Conservation (phyloP, 208 protist genomes). For the Porcisia hertigi region DNA sequence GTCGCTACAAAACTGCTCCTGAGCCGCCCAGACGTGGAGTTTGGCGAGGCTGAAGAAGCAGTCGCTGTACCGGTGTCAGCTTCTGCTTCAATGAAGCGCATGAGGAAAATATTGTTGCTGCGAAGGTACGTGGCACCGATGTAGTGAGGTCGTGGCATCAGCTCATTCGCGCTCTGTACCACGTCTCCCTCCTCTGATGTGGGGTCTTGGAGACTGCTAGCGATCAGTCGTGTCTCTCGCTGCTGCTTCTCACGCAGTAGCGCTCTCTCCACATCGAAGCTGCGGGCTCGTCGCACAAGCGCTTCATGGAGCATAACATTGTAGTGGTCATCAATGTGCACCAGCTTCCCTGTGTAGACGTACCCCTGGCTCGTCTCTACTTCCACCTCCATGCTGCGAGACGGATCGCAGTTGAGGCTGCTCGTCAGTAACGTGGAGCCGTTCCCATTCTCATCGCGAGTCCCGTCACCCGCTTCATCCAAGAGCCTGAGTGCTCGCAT, state of each 20-base stretch:
- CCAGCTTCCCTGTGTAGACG: conserved; percentile 69
- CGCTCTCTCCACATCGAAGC: conserved; percentile 64
- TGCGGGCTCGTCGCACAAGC: conserved; percentile 53
- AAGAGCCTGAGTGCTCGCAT: conserved; percentile 21
- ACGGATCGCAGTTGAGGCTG: conserved; percentile 1
- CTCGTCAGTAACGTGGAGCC: conserved; percentile 5
- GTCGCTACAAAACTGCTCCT: conserved; percentile 34
- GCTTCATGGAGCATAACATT: conserved; percentile 73
- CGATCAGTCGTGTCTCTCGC: conserved; percentile 19
- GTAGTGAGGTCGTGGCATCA: conserved; percentile 54
- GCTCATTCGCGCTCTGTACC: conserved; percentile 19
- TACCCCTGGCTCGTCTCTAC: conserved; percentile 88
- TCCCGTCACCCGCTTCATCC: background rate
- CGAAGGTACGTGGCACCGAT: conserved; percentile 69
- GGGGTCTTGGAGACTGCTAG: conserved; percentile 18
- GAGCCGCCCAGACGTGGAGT: conserved; percentile 8
- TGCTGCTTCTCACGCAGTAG: conserved; percentile 23
- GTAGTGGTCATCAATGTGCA: conserved; percentile 69
- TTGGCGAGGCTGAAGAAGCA: background rate
- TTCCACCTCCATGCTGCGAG: conserved; percentile 49
- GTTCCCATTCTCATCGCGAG: background rate
- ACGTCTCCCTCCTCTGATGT: background rate
- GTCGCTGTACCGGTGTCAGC: background rate
- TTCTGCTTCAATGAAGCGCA: conserved; percentile 49
- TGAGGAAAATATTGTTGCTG: conserved; percentile 74